Conservation (phyloP, 148 eudicot species). For the Rhododendron williamsianum region DNA sequence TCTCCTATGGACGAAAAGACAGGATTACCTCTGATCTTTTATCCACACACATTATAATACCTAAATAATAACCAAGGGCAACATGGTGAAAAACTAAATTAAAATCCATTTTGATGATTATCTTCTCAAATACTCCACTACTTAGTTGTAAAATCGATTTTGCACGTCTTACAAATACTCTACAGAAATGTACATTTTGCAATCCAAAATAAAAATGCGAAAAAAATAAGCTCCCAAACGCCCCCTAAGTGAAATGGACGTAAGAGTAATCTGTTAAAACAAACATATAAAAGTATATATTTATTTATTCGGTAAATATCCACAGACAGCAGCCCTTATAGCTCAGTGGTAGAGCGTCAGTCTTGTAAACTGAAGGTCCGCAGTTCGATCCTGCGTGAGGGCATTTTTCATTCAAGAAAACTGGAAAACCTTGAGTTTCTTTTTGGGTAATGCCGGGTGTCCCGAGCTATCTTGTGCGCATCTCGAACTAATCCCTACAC, state of each 20-base stretch:
- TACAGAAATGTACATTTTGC: too few species aligned
- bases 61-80: neutral
- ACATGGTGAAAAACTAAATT: neutral
- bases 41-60: neutral
- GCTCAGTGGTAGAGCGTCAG: slow-evolving; percentile 74
- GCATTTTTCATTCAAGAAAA: slow-evolving; percentile 9
- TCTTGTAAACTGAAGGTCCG: slow-evolving; percentile 57
- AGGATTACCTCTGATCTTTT: too few species aligned
- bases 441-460: too few species aligned
- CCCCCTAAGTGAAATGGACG: too few species aligned
- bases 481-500: too few species aligned
- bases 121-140: neutral
- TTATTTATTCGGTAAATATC: rapidly evolving
- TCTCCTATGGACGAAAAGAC: neutral
- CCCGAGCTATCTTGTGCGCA: too few species aligned
- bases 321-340: slow-evolving; percentile 28
- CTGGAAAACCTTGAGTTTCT: too few species aligned
- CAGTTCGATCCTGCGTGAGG: slow-evolving; percentile 50
- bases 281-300: too few species aligned
- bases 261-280: too few species aligned
- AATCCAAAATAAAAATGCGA: too few species aligned
- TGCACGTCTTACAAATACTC: neutral
- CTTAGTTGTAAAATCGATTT: too few species aligned
- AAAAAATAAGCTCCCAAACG: too few species aligned
- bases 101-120: neutral